Evolutionary conservation across 2,329 filamentous ascomycete genomes (phyloP), one percentile per base, ranked within the genome.

Genomic region (Trichoderma atrobrunneum): DNA sequence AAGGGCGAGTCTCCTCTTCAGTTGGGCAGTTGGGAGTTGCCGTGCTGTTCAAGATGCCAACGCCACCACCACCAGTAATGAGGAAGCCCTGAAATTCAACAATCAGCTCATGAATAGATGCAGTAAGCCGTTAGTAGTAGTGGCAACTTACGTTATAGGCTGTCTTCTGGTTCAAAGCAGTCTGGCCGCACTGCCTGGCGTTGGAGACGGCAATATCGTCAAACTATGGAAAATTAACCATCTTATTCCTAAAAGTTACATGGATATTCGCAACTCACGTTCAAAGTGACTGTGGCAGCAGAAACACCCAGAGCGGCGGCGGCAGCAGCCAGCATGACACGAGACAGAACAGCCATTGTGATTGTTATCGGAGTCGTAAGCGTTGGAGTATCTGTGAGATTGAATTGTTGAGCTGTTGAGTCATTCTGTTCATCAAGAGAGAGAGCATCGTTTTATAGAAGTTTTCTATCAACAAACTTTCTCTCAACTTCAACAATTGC

Each of bases 341-440:
- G 63, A 34, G 63, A 54, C 11, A 66, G 63, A 43, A 66, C 32
- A 54, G 63, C 39, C 63, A 66, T 66, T 21, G 26, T 54, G 63
- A 16, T 24, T 24, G 14, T n/a, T 51, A 14, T 28, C 21, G 26
- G 16, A 24, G 12, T 48, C 10, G n/a, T 4, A 61, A 24, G 16
- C 39, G 8, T 24, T 61, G n/a, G 30, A 36, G 6, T 21, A 7
- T 34, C 11, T 11, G 48, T 24, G 21, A 24, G 21, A 54, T 7
- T 14, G 5, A 7, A 0, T 54, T 54, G 48, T 36, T 61, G 30
- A 11, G 24, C n/a, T 34, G 8, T 7, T 60, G 30, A 21, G 39
- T 43, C 1, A 8, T 43, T n/a, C 5, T 21, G 3, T 12, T 11
- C 43, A 12, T 36, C 21, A 61, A 11, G 8, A 61, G 30, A 16